A percentile compares a stretch with the other conserved stretches of the same genome.
Evolutionary conservation across 306 rosid species (phyloP).

Genomic region (Quercus suber): DNA sequence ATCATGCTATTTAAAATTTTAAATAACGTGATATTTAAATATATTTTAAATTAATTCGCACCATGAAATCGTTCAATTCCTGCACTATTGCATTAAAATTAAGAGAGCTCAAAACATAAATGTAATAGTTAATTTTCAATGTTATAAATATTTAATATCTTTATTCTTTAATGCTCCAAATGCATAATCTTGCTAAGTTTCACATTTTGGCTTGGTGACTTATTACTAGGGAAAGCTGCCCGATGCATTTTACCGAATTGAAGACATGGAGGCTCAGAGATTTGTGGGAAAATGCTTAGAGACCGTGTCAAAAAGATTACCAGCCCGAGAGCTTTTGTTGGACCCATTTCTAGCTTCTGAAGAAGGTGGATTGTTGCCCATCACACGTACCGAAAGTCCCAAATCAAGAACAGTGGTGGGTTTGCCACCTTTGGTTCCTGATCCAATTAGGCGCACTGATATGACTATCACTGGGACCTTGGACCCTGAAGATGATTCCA

Average conservation of each 20-base stretch:
- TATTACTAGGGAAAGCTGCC: constrained; percentile 75
- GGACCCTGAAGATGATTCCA: constrained; percentile 54
- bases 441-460: constrained; percentile 37
- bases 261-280: constrained; percentile 57
- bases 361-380: constrained; percentile 25
- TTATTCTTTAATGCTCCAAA: no score
- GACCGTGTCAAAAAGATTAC: constrained; percentile 57
- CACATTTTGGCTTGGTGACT: constrained; percentile 1
- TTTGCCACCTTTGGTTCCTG: constrained; percentile 18
- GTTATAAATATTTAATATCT: no score
- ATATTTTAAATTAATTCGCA: no score
- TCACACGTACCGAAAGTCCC: constrained; percentile 9
- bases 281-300: constrained; percentile 78
- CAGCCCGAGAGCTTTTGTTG: constrained; percentile 67
- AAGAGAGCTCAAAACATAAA: no score
- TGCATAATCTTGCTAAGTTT: neutral
- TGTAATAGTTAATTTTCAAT: no score
- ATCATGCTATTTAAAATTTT: no score
- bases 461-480: constrained; percentile 77
- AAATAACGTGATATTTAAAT: no score
- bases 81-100: no score
- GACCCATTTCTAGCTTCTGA: constrained; percentile 67
- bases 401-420: neutral
- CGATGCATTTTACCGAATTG: constrained; percentile 53
- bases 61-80: no score